A percentile compares a stretch with the other conserved stretches of the same genome.
phyloP scores from a whole-genome alignment of 192 early-diverging fungal species.

The Coemansia javaensis region DNA sequence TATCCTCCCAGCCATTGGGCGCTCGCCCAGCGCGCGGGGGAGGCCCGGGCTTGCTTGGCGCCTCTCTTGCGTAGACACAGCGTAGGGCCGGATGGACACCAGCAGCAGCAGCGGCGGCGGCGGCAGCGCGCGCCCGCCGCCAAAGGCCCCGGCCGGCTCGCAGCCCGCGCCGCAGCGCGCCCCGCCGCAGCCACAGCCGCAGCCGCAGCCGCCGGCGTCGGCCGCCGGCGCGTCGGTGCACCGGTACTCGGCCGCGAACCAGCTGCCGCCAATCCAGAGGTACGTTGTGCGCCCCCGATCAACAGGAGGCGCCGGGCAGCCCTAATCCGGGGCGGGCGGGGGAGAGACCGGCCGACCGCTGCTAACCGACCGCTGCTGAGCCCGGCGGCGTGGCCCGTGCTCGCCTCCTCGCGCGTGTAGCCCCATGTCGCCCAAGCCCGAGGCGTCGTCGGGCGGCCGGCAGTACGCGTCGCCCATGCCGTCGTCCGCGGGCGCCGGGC shows the following conservation, averaged over 20 bases:
- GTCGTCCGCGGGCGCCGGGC: no score
- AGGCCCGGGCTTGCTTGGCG: no score
- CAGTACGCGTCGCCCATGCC: conserved; percentile 32
- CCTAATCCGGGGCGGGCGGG: no score
- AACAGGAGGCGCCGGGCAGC: no score
- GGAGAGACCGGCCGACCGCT: no score
- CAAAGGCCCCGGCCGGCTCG: no score
- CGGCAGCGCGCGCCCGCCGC: no score
- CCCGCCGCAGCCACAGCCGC: not conserved
- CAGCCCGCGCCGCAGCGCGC: not conserved
- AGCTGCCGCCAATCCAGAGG: conserved; percentile 49
- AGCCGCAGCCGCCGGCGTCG: not conserved
- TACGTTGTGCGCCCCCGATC: conserved; percentile 5
- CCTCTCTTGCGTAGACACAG: no score
- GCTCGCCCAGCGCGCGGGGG: no score
- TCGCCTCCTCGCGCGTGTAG: conserved; percentile 10
- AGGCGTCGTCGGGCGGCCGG: conserved; percentile 23
- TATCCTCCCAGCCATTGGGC: no score
- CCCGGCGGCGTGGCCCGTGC: not conserved
- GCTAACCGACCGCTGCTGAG: not conserved
- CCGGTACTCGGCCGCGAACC: conserved; percentile 26
- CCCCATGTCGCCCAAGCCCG: conserved; percentile 46
- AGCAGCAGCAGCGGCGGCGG: no score
- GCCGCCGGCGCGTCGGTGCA: conserved; percentile 8
- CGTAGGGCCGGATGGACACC: no score